These are phyloP conservation scores for Porpolomopsis calyptriformis DNA, from an alignment of 768 basidiomycete genomes.

Conservation along the genomic window DNA sequence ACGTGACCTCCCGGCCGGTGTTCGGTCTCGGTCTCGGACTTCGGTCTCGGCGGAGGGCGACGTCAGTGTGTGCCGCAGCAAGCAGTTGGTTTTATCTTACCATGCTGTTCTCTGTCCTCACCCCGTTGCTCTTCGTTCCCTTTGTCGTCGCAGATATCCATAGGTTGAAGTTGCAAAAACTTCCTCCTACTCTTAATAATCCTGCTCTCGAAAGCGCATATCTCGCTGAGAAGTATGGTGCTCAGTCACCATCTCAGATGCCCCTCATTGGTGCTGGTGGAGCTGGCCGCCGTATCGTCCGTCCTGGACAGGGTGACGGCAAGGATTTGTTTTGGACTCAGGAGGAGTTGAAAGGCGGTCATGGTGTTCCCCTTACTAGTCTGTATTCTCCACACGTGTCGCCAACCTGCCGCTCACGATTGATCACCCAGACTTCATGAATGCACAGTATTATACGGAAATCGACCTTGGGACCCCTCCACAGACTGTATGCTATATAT, in stretches of 20 bases:
- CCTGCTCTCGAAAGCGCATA: conserved; percentile 68
- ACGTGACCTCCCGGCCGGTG: conserved; percentile 13
- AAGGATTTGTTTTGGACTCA: conserved; percentile 77
- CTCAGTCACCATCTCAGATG: conserved; percentile 29
- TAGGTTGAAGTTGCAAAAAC: conserved; percentile 85
- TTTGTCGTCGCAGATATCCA: conserved; percentile 45
- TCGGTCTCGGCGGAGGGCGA: neutral
- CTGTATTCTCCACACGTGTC: conserved; percentile 22
- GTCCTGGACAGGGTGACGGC: conserved; percentile 29
- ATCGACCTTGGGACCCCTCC: conserved; percentile 77
- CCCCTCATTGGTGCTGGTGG: conserved; percentile 71
- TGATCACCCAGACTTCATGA: conserved; percentile 72
- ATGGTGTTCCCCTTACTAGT: conserved; percentile 86
- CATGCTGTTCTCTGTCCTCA: conserved; percentile 31
- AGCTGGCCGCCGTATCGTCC: conserved; percentile 47
- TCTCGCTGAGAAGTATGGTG: conserved; percentile 91
- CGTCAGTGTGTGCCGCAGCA: neutral
- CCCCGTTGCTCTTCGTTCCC: conserved; percentile 35
- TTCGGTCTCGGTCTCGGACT: neutral
- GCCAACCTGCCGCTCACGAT: conserved; percentile 7
- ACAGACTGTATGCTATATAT: conserved; percentile 47
- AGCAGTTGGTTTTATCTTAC: conserved; percentile 14
- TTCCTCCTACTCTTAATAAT: conserved; percentile 50
- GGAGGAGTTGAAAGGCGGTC: conserved; percentile 65
- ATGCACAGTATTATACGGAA: conserved; percentile 93